A percentile compares a stretch with the other conserved stretches of the same genome.
Evolutionary conservation across 1,139 yeast species (phyloP).

Genomic region (Hansenula sp.): DNA sequence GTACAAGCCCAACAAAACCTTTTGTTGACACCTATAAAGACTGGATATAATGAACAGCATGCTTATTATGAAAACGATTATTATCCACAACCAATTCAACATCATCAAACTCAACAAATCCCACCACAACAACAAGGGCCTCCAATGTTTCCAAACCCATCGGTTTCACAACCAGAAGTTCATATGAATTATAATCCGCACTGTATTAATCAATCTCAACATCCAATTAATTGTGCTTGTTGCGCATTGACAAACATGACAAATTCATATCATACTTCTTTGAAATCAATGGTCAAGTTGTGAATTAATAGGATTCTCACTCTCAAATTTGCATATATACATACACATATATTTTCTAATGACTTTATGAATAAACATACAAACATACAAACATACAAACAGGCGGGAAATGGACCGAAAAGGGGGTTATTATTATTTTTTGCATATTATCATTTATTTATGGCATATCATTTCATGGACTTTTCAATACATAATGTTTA

Average conservation of each 20-base stretch:
- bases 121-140: neutral
- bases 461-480: neutral
- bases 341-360: neutral
- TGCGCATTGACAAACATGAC: conserved; percentile 1
- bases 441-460: too few relatives aligned
- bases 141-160: too few relatives aligned
- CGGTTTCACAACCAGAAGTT: too few relatives aligned
- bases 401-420: neutral
- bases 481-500: too few relatives aligned
- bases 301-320: too few relatives aligned
- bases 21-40: conserved; percentile 1
- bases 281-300: conserved; percentile 1
- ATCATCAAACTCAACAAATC: neutral
- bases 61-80: neutral
- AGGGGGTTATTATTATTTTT: too few relatives aligned
- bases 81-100: neutral
- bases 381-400: neutral
- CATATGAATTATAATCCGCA: neutral
- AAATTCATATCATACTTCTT: neutral
- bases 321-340: neutral
- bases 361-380: neutral
- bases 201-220: neutral
- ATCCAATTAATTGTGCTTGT: conserved; percentile 1
- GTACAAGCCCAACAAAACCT: neutral
- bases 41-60: neutral